These are phyloP conservation scores for Globisporangium perplexum DNA, from an alignment of 352 stramenopile species.

Conservation along the genomic window DNA sequence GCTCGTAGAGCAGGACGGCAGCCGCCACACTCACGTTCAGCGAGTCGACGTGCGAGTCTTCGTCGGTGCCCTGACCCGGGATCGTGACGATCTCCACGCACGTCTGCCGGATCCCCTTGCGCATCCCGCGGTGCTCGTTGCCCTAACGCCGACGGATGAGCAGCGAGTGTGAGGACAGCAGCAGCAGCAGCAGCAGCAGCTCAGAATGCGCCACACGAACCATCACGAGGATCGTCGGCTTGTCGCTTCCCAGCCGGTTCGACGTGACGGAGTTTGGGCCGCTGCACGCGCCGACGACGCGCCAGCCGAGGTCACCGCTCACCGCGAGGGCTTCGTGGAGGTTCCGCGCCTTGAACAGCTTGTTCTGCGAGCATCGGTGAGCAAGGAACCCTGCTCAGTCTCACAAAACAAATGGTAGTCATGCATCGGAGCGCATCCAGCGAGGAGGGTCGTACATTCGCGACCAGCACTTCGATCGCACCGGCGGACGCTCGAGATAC, in stretches of 20 bases:
- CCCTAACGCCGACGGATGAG: slow-evolving; percentile 22
- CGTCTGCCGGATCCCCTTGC: slow-evolving; percentile 63
- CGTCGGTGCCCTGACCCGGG: slow-evolving; percentile 45
- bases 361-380: slow-evolving; percentile 24
- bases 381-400: background rate
- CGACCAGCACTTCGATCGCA: slow-evolving; percentile 67
- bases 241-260: slow-evolving; percentile 32
- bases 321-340: slow-evolving; percentile 64
- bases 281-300: slow-evolving; percentile 62
- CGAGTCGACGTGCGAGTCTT: slow-evolving; percentile 68
- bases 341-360: slow-evolving; percentile 60
- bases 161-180: background rate
- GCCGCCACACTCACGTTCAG: slow-evolving; percentile 79
- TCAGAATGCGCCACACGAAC: slow-evolving; percentile 18
- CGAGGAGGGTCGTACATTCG: slow-evolving; percentile 32
- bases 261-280: slow-evolving; percentile 66
- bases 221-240: slow-evolving; percentile 81
- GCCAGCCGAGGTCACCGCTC: slow-evolving; percentile 64
- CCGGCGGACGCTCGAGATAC: slow-evolving; percentile 68
- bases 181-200: background rate
- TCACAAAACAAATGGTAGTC: background rate
- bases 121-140: slow-evolving; percentile 74
- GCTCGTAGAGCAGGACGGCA: slow-evolving; percentile 72
- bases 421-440: background rate
- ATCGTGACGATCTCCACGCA: slow-evolving; percentile 76